Conservation (phyloP, 352 stramenopile genomes). For the Thraustotheca clavata region DNA sequence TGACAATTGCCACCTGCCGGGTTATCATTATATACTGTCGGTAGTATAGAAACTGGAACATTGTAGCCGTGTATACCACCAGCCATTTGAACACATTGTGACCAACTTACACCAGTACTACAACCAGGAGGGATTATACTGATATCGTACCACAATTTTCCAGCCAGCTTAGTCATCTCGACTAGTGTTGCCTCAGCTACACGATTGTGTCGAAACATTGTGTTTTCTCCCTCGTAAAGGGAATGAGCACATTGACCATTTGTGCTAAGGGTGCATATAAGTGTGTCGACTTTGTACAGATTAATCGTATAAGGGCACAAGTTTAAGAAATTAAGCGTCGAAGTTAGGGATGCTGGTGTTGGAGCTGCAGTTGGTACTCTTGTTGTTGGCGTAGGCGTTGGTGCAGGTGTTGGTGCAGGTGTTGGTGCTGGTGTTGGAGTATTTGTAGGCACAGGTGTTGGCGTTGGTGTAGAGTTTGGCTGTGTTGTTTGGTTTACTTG, state of each 20-base stretch:
- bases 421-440: not conserved
- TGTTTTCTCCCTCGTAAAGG: conserved; percentile 14
- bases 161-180: conserved; percentile 20
- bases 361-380: not conserved
- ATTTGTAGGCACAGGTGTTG: not conserved
- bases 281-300: conserved; percentile 21
- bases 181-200: conserved; percentile 23
- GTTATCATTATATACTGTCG: conserved; percentile 15
- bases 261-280: conserved; percentile 17
- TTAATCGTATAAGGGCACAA: conserved; percentile 23
- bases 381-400: not conserved
- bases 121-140: conserved; percentile 27
- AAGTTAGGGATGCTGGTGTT: not conserved
- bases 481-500: not conserved
- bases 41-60: conserved; percentile 21
- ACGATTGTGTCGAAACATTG: conserved; percentile 24
- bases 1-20: conserved; percentile 17
- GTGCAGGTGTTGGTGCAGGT: not conserved
- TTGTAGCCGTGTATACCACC: conserved; percentile 23
- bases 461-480: not conserved
- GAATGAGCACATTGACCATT: conserved; percentile 11
- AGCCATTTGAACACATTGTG: conserved; percentile 17
- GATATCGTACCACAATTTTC: conserved; percentile 31
- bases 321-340: conserved; percentile 22
- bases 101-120: conserved; percentile 23